Evolutionary conservation across 1,284 basidiomycete species (phyloP).

Genomic region (Leccinum griseonigrum): DNA sequence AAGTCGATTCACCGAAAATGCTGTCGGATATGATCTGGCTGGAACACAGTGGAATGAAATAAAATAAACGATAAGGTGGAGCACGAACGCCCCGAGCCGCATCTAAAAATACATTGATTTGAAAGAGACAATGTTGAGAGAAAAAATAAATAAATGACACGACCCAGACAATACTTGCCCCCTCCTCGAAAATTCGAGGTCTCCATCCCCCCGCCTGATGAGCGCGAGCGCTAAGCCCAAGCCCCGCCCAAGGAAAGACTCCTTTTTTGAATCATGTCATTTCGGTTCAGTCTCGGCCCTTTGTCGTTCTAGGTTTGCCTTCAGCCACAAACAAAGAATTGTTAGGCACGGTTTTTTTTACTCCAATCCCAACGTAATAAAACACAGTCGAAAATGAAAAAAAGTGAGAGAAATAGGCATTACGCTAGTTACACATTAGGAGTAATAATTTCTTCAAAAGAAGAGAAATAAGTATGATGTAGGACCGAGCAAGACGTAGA

Average conservation of each 20-base stretch:
- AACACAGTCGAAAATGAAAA: not conserved
- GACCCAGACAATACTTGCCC: too few relatives aligned
- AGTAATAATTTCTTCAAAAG: conserved; percentile 3
- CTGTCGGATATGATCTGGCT: too few relatives aligned
- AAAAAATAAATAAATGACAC: too few relatives aligned
- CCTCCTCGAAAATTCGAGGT: too few relatives aligned
- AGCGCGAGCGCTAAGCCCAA: not conserved
- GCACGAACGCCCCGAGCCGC: too few relatives aligned
- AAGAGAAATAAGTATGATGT: conserved; percentile 3
- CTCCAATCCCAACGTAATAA: not conserved
- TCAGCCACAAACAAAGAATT: not conserved
- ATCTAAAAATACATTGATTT: too few relatives aligned
- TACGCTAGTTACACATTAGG: conserved; percentile 21
- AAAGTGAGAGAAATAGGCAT: conserved; percentile 9
- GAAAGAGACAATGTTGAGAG: too few relatives aligned
- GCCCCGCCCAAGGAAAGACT: not conserved
- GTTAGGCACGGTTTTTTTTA: not conserved
- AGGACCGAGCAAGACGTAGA: not conserved
- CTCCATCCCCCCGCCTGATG: too few relatives aligned
- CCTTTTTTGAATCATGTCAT: not conserved
- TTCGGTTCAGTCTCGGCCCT: not conserved
- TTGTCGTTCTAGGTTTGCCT: not conserved
- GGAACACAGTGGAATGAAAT: too few relatives aligned
- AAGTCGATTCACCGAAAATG: too few relatives aligned
- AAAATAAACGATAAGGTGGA: too few relatives aligned